Conservation (phyloP, 371 early-diverging fungal species). For the Zopfochytrium polystomum region DNA sequence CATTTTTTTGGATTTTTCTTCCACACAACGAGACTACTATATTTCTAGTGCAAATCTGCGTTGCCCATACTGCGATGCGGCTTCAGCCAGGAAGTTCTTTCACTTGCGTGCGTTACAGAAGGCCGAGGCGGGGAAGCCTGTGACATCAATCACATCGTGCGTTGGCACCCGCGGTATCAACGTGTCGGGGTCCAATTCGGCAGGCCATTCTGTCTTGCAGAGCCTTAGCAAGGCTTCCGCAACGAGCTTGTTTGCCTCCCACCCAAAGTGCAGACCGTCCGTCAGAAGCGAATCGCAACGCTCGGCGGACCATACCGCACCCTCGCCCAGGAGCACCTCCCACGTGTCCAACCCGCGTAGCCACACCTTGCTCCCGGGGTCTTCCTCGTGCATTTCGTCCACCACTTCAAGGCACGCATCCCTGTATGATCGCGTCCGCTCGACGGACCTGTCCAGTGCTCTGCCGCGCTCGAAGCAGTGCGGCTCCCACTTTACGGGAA, state of each 20-base stretch:
- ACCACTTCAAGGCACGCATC: slow-evolving; percentile 56
- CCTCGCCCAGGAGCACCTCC: slow-evolving; percentile 47
- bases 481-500: slow-evolving; percentile 55
- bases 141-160: too few species aligned
- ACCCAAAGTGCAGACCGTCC: slow-evolving; percentile 67
- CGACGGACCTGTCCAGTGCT: slow-evolving; percentile 47
- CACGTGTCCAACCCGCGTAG: slow-evolving; percentile 60
- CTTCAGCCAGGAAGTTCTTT: too few species aligned
- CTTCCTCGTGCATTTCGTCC: slow-evolving; percentile 28
- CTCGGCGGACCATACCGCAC: slow-evolving; percentile 17
- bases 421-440: slow-evolving; percentile 54
- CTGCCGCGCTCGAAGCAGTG: slow-evolving; percentile 41
- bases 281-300: slow-evolving; percentile 32
- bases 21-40: too few species aligned
- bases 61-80: too few species aligned
- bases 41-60: too few species aligned
- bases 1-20: not conserved
- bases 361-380: too few species aligned
- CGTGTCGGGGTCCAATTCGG: slow-evolving; percentile 43
- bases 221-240: slow-evolving; percentile 38
- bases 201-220: slow-evolving; percentile 38
- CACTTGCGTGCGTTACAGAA: too few species aligned
- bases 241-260: slow-evolving; percentile 53
- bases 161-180: too few species aligned
- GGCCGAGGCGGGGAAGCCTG: too few species aligned